These are phyloP conservation scores for Moesziomyces aphidis DNA, from an alignment of 1,284 basidiomycete species.

Conservation along the genomic window DNA sequence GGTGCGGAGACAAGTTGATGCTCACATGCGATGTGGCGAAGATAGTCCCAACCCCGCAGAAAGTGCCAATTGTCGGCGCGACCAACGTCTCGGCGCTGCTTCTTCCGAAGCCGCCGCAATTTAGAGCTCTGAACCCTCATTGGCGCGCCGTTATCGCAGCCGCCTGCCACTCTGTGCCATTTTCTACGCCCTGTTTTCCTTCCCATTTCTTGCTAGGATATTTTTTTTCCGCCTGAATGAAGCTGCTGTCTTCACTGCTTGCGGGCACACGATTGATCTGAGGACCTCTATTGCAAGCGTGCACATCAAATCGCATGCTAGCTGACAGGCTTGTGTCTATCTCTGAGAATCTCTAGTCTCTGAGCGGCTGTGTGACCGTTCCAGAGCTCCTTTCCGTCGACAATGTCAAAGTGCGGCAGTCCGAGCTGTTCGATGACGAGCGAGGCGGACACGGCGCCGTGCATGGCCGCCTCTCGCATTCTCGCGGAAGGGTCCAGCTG, in stretches of 20 bases:
- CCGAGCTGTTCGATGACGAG: conserved; percentile 54
- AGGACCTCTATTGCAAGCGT: background rate
- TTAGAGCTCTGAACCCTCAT: background rate
- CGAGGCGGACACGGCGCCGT: conserved; percentile 49
- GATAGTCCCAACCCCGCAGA: background rate
- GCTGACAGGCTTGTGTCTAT: background rate
- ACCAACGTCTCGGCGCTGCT: conserved; percentile 11
- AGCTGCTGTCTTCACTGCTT: too few species aligned
- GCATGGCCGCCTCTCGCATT: conserved; percentile 34
- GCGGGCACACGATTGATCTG: background rate
- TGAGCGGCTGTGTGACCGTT: conserved; percentile 20
- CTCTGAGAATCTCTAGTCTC: conserved; percentile 7
- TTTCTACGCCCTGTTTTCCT: too few species aligned
- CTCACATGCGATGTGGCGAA: too few species aligned
- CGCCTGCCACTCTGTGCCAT: too few species aligned
- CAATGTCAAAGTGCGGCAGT: conserved; percentile 28
- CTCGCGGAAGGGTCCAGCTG: conserved; percentile 6
- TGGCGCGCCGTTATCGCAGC: background rate
- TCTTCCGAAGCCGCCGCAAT: background rate
- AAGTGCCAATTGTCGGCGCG: background rate
- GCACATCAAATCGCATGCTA: background rate
- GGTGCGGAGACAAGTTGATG: too few species aligned
- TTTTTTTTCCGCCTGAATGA: too few species aligned
- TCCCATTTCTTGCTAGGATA: too few species aligned
- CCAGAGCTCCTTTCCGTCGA: conserved; percentile 35